Evolutionary conservation across 352 stramenopile species (phyloP).

Genomic region (Halophytophthora batemanensis): DNA sequence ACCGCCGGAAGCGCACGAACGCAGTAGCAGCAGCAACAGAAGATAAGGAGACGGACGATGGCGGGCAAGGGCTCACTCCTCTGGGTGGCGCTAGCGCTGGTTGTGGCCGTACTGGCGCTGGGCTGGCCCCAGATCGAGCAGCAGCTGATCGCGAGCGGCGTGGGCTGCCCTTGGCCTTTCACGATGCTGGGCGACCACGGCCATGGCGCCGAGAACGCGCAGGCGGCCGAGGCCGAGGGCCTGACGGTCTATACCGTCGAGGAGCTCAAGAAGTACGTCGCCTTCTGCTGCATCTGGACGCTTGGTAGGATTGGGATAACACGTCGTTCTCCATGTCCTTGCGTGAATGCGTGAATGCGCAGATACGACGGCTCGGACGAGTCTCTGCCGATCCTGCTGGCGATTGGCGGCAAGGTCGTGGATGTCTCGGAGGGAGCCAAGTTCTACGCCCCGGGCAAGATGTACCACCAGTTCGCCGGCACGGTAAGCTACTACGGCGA

Average conservation of each 20-base stretch:
- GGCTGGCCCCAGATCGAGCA: conserved; percentile 76
- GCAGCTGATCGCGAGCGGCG: conserved; percentile 43
- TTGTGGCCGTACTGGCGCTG: conserved; percentile 54
- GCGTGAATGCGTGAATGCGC: conserved; percentile 7
- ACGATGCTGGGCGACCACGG: conserved; percentile 35
- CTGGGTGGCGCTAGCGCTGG: conserved; percentile 45
- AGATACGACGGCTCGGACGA: conserved; percentile 70
- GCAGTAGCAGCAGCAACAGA: conserved; percentile 2
- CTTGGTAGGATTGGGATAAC: neutral
- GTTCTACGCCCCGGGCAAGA: conserved; percentile 74
- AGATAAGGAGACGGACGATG: conserved; percentile 6
- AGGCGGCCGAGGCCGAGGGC: conserved; percentile 25
- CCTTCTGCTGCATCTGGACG: neutral
- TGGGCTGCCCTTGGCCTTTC: conserved; percentile 69
- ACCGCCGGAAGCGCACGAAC: conserved; percentile 14
- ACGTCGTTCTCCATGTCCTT: conserved; percentile 8
- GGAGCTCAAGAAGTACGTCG: conserved; percentile 48
- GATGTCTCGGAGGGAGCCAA: conserved; percentile 68
- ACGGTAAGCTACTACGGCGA: conserved; percentile 26
- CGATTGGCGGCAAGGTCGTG: conserved; percentile 71
- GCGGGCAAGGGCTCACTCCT: conserved; percentile 35
- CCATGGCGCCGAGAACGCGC: conserved; percentile 17
- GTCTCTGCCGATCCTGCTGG: conserved; percentile 60
- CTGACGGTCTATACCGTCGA: conserved; percentile 55
- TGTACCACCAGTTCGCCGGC: conserved; percentile 74